Conservation (phyloP, 2,329 filamentous ascomycete genomes). For the Colletotrichum kahawae region DNA sequence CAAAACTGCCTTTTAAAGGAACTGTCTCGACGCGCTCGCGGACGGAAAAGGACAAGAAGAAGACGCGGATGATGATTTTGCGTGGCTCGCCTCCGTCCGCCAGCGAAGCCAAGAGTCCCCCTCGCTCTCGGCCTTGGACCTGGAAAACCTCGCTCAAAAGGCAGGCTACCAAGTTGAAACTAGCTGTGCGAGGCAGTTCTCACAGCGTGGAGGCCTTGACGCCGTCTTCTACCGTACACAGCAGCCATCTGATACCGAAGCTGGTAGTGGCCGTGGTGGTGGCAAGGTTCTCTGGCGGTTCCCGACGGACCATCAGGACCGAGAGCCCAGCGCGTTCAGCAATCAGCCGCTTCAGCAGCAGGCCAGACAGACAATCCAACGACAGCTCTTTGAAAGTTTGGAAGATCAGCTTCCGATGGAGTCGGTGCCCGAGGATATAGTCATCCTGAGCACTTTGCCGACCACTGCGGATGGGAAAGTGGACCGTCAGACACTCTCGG, state of each 20-base stretch:
- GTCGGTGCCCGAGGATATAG: conserved; percentile 30
- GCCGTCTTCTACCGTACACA: conserved; percentile 39
- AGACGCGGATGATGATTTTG: not conserved
- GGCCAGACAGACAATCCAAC: not conserved
- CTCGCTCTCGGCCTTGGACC: conserved; percentile 21
- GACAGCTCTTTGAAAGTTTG: not conserved
- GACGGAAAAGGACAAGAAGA: not conserved
- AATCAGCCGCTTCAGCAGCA: not conserved
- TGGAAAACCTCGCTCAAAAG: conserved; percentile 27
- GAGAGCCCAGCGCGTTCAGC: not conserved
- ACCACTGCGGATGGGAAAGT: conserved; percentile 29
- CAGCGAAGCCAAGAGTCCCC: not conserved
- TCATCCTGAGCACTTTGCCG: conserved; percentile 29
- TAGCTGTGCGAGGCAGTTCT: conserved; percentile 45
- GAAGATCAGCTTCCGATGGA: conserved; percentile 14
- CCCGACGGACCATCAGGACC: not conserved
- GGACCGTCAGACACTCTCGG: conserved; percentile 17
- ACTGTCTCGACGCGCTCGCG: not conserved
- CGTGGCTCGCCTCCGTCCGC: not conserved
- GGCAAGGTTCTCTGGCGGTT: not conserved
- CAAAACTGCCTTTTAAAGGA: conserved; percentile 34
- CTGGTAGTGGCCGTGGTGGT: accelerated
- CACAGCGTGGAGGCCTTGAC: conserved; percentile 29
- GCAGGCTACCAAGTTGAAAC: conserved; percentile 52
- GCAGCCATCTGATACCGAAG: not conserved